Percentiles rank a stretch among this genome's conserved stretches.
Evolutionary conservation across 2,329 filamentous ascomycete genomes (phyloP).

Genomic region (Colletotrichum phormii): DNA sequence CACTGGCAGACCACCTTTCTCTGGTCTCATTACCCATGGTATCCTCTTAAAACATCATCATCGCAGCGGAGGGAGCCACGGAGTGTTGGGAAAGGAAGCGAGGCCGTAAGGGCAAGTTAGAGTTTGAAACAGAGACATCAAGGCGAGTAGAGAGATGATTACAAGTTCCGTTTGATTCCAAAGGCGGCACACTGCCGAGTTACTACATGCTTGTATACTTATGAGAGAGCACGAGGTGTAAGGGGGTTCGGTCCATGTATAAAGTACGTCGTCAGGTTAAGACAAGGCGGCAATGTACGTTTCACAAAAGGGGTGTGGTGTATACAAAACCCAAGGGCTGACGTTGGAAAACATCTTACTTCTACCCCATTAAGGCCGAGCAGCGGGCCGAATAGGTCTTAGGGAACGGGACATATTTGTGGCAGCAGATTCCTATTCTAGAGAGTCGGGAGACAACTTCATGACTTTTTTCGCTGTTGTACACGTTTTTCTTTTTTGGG

Average conservation of each 20-base stretch:
- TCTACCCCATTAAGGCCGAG: not conserved
- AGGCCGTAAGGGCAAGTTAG: not conserved
- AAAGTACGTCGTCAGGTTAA: not conserved
- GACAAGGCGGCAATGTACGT: not conserved
- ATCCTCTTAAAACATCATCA: not conserved
- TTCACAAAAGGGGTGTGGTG: not conserved
- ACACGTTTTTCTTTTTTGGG: conserved; percentile 13
- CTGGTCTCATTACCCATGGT: too few relatives aligned
- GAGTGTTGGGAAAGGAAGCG: not conserved
- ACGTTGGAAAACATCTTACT: not conserved
- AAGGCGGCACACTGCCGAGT: not conserved
- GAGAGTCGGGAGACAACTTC: not conserved
- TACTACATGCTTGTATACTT: not conserved
- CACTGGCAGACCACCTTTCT: too few relatives aligned
- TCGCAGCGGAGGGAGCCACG: not conserved
- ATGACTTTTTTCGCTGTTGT: conserved; percentile 22
- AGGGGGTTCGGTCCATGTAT: not conserved
- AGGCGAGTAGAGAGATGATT: not conserved
- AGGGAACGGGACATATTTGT: not conserved
- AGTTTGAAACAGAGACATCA: conserved; percentile 6
- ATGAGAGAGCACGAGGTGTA: not conserved
- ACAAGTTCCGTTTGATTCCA: not conserved
- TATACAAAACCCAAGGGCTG: not conserved
- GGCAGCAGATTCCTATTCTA: conserved; percentile 25
- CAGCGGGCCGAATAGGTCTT: not conserved